phyloP scores from a whole-genome alignment of 2,329 filamentous ascomycete species.

The Pseudogymnoascus sp. region DNA sequence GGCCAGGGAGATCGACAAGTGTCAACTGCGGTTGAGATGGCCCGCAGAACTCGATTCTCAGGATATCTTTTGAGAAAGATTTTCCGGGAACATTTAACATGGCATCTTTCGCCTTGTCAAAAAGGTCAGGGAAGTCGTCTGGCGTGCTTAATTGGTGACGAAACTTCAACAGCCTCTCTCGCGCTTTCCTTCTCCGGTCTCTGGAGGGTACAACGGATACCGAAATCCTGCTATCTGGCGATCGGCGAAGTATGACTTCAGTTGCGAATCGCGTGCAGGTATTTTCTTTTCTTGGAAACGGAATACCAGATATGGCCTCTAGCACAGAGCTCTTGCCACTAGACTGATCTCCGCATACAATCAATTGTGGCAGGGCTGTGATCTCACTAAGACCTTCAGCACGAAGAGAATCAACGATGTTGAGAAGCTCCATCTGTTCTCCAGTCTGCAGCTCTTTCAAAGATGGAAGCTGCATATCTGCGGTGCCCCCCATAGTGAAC shows the following conservation, averaged over 20 bases:
- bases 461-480: constrained; percentile 13
- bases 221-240: constrained; percentile 1
- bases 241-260: constrained; percentile 32
- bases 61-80: constrained; percentile 20
- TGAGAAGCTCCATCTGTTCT: constrained; percentile 48
- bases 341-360: constrained; percentile 35
- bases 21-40: constrained; percentile 43
- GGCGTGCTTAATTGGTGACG: constrained; percentile 14
- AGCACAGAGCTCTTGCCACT: constrained; percentile 32
- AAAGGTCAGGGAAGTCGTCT: constrained; percentile 17
- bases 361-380: constrained; percentile 36
- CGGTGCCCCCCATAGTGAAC: constrained; percentile 11
- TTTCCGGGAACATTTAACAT: constrained; percentile 19
- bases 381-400: constrained; percentile 16
- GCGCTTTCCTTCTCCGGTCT: too few relatives aligned
- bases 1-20: constrained; percentile 51
- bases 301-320: constrained; percentile 31
- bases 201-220: constrained; percentile 16
- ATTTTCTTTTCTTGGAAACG: constrained; percentile 33
- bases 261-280: constrained; percentile 39
- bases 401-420: constrained; percentile 48
- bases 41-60: constrained; percentile 19
- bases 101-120: constrained; percentile 17
- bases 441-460: constrained; percentile 22
- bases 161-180: constrained; percentile 15